These are phyloP conservation scores for Talaromyces sp. DNA, from an alignment of 2,329 filamentous ascomycete genomes.

Conservation along the genomic window DNA sequence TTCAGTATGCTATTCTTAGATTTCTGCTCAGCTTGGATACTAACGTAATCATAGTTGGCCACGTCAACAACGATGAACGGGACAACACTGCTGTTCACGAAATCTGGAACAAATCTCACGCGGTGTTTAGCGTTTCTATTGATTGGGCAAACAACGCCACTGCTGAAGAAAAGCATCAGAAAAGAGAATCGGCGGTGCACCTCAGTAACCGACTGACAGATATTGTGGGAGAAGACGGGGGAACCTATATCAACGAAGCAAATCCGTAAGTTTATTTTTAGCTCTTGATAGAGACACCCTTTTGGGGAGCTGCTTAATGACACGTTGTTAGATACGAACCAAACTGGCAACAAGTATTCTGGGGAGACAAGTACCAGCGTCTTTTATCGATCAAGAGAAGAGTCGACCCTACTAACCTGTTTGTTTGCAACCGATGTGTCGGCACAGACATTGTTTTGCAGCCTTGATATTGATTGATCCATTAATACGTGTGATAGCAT, in stretches of 20 bases:
- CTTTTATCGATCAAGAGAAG: background rate
- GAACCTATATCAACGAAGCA: background rate
- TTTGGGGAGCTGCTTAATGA: background rate
- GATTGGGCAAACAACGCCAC: background rate
- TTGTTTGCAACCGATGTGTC: background rate
- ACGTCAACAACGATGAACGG: background rate
- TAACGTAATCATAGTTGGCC: background rate
- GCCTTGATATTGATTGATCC: background rate
- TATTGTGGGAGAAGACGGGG: background rate
- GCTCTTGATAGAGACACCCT: background rate
- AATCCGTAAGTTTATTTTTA: background rate
- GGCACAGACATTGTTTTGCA: background rate
- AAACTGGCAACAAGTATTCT: background rate
- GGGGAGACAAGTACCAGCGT: background rate
- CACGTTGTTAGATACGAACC: background rate
- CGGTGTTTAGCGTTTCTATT: background rate
- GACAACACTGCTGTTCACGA: background rate
- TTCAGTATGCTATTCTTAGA: background rate
- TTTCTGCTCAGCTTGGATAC: background rate
- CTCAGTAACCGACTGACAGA: background rate
- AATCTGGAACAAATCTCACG: background rate
- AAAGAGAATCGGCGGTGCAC: background rate
- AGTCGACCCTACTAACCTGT: background rate
- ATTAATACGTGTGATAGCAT: too few relatives aligned
- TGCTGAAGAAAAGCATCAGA: background rate